Base-by-base conservation (phyloP, 345 rosid genomes). In the Mercurialis annua region DNA sequence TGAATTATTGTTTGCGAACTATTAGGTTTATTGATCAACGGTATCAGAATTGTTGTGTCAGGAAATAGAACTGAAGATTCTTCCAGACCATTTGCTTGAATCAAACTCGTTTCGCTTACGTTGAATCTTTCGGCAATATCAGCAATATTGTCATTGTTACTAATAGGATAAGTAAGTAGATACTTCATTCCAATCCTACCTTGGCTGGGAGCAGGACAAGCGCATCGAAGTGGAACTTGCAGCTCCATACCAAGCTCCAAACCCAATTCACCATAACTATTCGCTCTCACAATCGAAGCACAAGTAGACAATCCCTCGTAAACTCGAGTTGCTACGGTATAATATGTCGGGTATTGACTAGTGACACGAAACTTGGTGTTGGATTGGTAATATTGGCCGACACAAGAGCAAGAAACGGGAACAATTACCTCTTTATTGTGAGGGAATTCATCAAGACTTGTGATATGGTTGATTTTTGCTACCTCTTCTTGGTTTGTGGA, bases 41-140 rank as follows among this genome's bases (percentile, higher is more conserved):
- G 86, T 51, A 84, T 66, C 52, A 81, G 76, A 72, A 86, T 61
- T 5, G 91, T 86, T 18, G 88, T 84, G 49, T 72, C 76, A 40
- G 84, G 78, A 51, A 44, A 68, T 33, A 82, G 26, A 20, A 40
- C 10, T 11, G 76, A 42, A 31, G 68, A 69, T 24, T 66, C 64
- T 12, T 21, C 71, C 66, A 75, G 48, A 26, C 74, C 80, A 66
- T 86, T 86, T 40, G 83, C 86, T 44, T 33, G 67, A 33, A 73
- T 59, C 31, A 82, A 59, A 52, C 71, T 74, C 49, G 53, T 38
- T 9, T 2, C 40, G 18, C 74, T 80, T 16, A 46, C 71, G 65
- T 80, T 75, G 58, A 82, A 84, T 54, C 86, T 81, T 58, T 54
- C 12, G 14, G 83, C 76, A 33, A 81, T 68, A 31, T 54, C 62